These are phyloP conservation scores for Groenewaldozyma salmanticensis DNA, from an alignment of 805 yeast species.

Conservation along the genomic window DNA sequence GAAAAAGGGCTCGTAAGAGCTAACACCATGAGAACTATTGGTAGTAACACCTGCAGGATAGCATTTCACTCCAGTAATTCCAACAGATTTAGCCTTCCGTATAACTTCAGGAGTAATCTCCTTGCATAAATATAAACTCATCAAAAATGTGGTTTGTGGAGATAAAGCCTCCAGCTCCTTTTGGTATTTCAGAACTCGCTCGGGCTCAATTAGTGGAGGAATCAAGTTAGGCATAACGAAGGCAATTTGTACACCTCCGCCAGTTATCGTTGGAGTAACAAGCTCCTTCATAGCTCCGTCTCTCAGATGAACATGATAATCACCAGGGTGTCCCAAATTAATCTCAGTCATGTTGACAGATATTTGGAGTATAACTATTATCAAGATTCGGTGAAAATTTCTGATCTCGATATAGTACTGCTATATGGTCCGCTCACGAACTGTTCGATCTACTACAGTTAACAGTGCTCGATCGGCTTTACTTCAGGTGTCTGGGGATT, in stretches of 20 bases:
- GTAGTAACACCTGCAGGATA: slow-evolving; percentile 99
- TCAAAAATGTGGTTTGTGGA: slow-evolving; percentile 77
- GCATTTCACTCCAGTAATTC: slow-evolving; percentile 83
- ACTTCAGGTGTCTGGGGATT: no score
- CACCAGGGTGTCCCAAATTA: slow-evolving; percentile 36
- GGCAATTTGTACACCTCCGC: slow-evolving; percentile 87
- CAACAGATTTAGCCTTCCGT: slow-evolving; percentile 59
- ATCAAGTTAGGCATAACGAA: slow-evolving; percentile 94
- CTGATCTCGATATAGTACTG: neutral
- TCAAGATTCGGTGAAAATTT: neutral
- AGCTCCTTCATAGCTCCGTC: slow-evolving; percentile 90
- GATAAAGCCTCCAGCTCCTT: slow-evolving; percentile 50
- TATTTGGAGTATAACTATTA: neutral
- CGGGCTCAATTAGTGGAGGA: slow-evolving; percentile 81
- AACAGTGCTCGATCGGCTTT: no score
- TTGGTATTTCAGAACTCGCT: slow-evolving; percentile 63
- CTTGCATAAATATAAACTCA: slow-evolving; percentile 77
- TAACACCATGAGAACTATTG: slow-evolving; percentile 82
- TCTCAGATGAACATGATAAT: slow-evolving; percentile 92
- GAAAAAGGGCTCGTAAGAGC: slow-evolving; percentile 80
- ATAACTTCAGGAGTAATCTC: slow-evolving; percentile 81
- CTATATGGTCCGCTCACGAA: neutral
- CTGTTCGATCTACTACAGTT: no score
- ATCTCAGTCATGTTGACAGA: slow-evolving; percentile 10
- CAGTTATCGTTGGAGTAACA: slow-evolving; percentile 79